Base-by-base conservation (phyloP, 2,329 filamentous ascomycete genomes). In the Sporothrix pseudoabietina region DNA sequence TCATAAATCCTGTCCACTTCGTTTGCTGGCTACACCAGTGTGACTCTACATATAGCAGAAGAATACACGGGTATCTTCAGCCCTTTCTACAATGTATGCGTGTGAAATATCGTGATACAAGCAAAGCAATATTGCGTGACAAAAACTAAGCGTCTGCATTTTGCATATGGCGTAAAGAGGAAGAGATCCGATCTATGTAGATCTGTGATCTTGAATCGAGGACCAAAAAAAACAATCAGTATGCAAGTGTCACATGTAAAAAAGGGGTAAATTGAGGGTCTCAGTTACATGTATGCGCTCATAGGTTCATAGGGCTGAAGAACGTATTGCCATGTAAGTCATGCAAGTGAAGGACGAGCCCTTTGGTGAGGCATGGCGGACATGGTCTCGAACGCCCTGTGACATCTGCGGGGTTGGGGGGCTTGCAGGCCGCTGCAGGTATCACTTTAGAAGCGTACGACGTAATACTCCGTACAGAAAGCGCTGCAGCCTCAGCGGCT, bases 171-270 rank as follows among this genome's bases (percentile, higher is more conserved):
- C 6, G 14, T 6, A 49, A 4, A 49, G 4, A 6, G 4, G 14
- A 14, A 19, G 22, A 30, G 52, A 55, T 55, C 52, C 4, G 9
- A 30, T 55, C 52, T 19, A 9, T 49, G 44, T 35, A 19, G 55
- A 59, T 63, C 59, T 63, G 7, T 9, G 22, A 66, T 66, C 32
- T 41, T 12, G 4, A 22, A 44, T 19, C 22, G 14, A 66, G 16
- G 5, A 44, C 22, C 14, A 26, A 68, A 26, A 26, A 47, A 19
- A 14, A 2, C 8, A 35, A 35, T 7, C 59, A 63, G 12, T 32
- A 68, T 68, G 65, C 65, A 52, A 49, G 65, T 68, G 65, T 68
- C 65, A 68, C 65, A 52, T 49, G 44, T 44, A 47, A 68, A 52
- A 49, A 41, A n/a, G 5, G 63, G 35, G n/a, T 30, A 52, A 30